Percentiles rank a stretch among this genome's conserved stretches.
phyloP scores from a whole-genome alignment of 73 alveolate genomes.

The Durusdinium trenchii region DNA sequence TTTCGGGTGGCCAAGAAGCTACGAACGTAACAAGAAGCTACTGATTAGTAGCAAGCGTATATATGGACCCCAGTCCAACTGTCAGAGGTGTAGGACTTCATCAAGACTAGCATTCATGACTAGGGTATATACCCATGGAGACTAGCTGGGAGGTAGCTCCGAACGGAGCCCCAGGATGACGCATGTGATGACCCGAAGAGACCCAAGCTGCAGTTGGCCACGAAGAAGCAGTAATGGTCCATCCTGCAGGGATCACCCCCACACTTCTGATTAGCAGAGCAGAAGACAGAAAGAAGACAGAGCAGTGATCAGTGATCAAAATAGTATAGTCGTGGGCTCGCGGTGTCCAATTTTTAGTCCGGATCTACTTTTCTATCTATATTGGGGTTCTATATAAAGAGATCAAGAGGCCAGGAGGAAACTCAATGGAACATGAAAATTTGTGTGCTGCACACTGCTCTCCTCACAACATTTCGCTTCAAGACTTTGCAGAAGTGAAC shows the following conservation, averaged over 20 bases:
- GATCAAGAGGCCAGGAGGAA: neutral
- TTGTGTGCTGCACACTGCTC: neutral
- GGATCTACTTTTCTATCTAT: neutral
- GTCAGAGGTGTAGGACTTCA: neutral
- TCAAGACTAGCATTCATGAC: neutral
- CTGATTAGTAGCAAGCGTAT: neutral
- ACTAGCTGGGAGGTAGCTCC: neutral
- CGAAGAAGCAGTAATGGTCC: slow-evolving; percentile 59
- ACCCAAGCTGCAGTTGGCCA: slow-evolving; percentile 61
- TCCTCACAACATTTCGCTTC: slow-evolving; percentile 13
- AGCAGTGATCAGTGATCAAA: neutral
- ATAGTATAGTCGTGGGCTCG: neutral
- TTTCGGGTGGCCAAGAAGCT: no score
- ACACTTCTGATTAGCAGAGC: neutral
- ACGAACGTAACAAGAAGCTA: no score
- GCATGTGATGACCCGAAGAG: neutral
- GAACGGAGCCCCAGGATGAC: neutral
- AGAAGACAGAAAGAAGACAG: neutral
- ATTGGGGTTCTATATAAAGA: neutral
- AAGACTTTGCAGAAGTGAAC: slow-evolving; percentile 19
- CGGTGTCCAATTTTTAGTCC: neutral
- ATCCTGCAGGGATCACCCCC: slow-evolving; percentile 26
- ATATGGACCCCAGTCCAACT: no score
- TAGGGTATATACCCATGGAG: neutral
- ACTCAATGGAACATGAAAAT: neutral